Percentiles rank a stretch among this genome's conserved stretches.
Evolutionary conservation across 371 early-diverging fungal genomes (phyloP).

Genomic region (Quaeritorhiza haematococci): DNA sequence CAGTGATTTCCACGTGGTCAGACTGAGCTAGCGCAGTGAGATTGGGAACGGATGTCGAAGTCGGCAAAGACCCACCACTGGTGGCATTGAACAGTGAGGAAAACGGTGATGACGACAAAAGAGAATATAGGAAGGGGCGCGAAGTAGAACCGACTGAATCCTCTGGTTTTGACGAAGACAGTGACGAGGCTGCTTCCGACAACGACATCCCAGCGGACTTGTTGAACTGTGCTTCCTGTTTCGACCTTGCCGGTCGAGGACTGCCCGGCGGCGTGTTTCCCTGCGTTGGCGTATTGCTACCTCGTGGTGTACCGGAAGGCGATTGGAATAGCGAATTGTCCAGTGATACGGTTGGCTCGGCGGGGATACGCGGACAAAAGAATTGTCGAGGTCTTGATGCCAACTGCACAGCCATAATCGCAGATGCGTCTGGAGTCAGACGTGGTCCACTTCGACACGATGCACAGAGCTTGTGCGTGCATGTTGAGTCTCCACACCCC

Average conservation of each 20-base stretch:
- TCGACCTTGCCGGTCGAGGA: no score
- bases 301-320: neutral
- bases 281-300: no score
- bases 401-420: constrained; percentile 56
- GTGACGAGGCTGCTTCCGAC: no score
- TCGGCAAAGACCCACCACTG: neutral
- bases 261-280: no score
- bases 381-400: constrained; percentile 47
- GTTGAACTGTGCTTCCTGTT: neutral
- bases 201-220: no score
- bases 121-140: constrained; percentile 45
- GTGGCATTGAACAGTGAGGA: constrained; percentile 28
- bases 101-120: constrained; percentile 47
- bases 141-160: constrained; percentile 7
- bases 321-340: constrained; percentile 23
- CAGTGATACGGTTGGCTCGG: constrained; percentile 29
- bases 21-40: no score
- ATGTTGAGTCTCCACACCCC: constrained; percentile 45
- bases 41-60: no score
- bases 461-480: constrained; percentile 51
- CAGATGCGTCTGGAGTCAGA: constrained; percentile 52
- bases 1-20: no score
- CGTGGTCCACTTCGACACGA: constrained; percentile 35
- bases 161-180: no score
- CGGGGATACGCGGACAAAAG: constrained; percentile 47